Evolutionary conservation across 352 stramenopile genomes (phyloP).

Genomic region (Elongisporangium undulatum): DNA sequence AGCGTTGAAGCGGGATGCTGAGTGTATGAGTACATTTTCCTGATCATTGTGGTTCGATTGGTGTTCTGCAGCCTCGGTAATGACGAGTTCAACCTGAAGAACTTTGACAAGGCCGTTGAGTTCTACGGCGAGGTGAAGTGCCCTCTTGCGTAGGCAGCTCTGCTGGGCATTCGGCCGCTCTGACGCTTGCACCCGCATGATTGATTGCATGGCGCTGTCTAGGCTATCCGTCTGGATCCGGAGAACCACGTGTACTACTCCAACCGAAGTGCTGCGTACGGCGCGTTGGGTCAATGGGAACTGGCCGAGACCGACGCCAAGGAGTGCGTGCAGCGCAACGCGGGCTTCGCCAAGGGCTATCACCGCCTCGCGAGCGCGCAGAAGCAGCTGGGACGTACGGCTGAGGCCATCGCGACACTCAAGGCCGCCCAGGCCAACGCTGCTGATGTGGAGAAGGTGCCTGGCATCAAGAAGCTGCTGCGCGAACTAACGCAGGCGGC

Average conservation of each 20-base stretch:
- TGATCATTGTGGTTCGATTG: slow-evolving; percentile 1
- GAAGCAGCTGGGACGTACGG: slow-evolving; percentile 65
- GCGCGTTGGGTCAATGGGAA: slow-evolving; percentile 65
- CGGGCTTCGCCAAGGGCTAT: slow-evolving; percentile 74
- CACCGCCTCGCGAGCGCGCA: slow-evolving; percentile 78
- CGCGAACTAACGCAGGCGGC: slow-evolving; percentile 60
- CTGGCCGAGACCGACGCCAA: slow-evolving; percentile 64
- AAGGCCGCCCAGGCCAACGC: slow-evolving; percentile 28
- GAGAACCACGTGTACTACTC: slow-evolving; percentile 85
- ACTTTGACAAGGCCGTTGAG: slow-evolving; percentile 76
- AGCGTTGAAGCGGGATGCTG: neutral
- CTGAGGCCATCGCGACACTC: slow-evolving; percentile 68
- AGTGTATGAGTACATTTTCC: neutral
- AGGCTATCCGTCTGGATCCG: slow-evolving; percentile 74
- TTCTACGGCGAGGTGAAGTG: slow-evolving; percentile 65
- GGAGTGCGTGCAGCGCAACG: slow-evolving; percentile 68
- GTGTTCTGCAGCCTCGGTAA: slow-evolving; percentile 51
- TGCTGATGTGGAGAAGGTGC: slow-evolving; percentile 43
- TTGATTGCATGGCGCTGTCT: neutral
- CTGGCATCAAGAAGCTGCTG: slow-evolving; percentile 73
- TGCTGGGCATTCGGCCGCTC: neutral
- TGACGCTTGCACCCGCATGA: too few species aligned
- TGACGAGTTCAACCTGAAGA: slow-evolving; percentile 85
- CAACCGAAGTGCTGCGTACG: slow-evolving; percentile 76
- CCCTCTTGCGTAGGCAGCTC: neutral